phyloP scores from a whole-genome alignment of 2,329 filamentous ascomycete genomes.

The Talaromyces islandicus region DNA sequence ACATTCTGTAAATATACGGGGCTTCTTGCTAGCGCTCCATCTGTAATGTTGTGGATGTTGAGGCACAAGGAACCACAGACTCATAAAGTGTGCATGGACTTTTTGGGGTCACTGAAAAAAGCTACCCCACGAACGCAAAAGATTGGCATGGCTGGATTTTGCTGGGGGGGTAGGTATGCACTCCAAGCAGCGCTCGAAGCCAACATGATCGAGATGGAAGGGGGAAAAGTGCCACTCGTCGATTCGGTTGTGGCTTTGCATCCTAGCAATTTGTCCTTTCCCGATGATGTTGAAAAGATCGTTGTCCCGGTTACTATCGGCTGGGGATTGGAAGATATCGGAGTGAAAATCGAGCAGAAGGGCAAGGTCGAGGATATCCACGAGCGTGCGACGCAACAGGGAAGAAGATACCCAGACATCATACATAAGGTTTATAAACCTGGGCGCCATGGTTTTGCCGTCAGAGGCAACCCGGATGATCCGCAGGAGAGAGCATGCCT shows the following conservation, averaged over 20 bases:
- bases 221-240: conserved; percentile 27
- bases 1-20: conserved; percentile 33
- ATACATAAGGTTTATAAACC: conserved; percentile 28
- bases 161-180: conserved; percentile 34
- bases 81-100: conserved; percentile 30
- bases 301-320: conserved; percentile 25
- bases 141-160: conserved; percentile 32
- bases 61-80: conserved; percentile 27
- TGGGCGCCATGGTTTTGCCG: conserved; percentile 30
- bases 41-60: conserved; percentile 26
- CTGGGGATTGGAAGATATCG: conserved; percentile 26
- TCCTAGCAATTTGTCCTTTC: conserved; percentile 30
- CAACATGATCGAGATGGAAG: conserved; percentile 32
- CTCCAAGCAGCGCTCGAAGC: conserved; percentile 23
- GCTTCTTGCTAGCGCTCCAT: conserved; percentile 27
- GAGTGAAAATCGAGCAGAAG: conserved; percentile 22
- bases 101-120: conserved; percentile 23
- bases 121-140: conserved; percentile 24
- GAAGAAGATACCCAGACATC: conserved; percentile 22
- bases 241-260: conserved; percentile 34
- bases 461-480: conserved; percentile 34
- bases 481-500: conserved; percentile 26
- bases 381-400: conserved; percentile 16
- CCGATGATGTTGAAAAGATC: conserved; percentile 26
- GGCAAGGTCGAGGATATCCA: conserved; percentile 25